A percentile compares a stretch with the other conserved stretches of the same genome.
Evolutionary conservation across 2,329 filamentous ascomycete genomes (phyloP).

Genomic region (Fusarium fracticaudum): DNA sequence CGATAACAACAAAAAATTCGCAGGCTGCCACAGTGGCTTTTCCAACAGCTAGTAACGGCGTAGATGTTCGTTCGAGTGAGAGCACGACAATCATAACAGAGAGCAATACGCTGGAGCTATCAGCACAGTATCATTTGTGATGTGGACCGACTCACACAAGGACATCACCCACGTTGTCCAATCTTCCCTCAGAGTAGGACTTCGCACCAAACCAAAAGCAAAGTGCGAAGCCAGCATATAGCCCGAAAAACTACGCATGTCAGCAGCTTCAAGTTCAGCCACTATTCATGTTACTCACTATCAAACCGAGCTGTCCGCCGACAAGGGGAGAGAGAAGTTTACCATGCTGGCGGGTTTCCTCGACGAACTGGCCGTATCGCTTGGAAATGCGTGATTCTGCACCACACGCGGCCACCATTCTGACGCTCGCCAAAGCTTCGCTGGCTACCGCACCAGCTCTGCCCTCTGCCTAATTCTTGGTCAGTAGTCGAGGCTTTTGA

Average conservation of each 20-base stretch:
- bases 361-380: constrained; percentile 64
- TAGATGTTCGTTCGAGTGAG: constrained; percentile 65
- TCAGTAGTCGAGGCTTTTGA: not conserved
- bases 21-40: constrained; percentile 67
- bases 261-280: not conserved
- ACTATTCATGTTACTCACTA: constrained; percentile 33
- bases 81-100: constrained; percentile 68
- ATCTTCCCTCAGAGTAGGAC: constrained; percentile 56
- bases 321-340: constrained; percentile 61
- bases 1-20: constrained; percentile 66
- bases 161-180: constrained; percentile 62
- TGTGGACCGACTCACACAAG: constrained; percentile 57
- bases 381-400: constrained; percentile 64
- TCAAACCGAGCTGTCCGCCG: constrained; percentile 61
- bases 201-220: constrained; percentile 72
- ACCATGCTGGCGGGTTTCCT: constrained; percentile 62
- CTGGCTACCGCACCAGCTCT: constrained; percentile 69
- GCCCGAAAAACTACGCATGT: constrained; percentile 59
- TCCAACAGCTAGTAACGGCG: constrained; percentile 66
- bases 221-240: constrained; percentile 64
- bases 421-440: constrained; percentile 67
- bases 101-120: constrained; percentile 56
- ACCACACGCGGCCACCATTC: constrained; percentile 71
- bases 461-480: constrained; percentile 55
- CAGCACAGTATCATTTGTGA: not conserved